Base-by-base conservation (phyloP, 192 early-diverging fungal species). In the Coemansia biformis region DNA sequence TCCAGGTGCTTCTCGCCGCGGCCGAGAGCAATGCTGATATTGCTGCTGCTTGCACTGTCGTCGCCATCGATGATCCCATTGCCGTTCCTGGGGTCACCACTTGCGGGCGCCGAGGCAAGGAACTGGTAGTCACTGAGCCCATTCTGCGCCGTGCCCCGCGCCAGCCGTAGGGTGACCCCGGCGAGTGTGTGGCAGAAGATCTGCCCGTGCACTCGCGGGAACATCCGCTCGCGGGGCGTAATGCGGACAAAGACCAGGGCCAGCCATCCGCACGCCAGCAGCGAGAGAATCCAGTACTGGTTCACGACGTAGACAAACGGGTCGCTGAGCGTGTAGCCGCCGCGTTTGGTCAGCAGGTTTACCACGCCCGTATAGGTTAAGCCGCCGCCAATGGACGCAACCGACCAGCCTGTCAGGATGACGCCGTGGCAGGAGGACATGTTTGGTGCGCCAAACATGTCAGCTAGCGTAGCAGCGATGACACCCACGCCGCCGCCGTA, bases 391-490 rank as follows among this genome's bases (percentile, higher is more conserved):
- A 89, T 81, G n/a, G 81, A 83, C 4, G 77, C 85, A 23, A 81
- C 67, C 11, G 87, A 84, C 85, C 87, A 89, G 2, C 84, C 84
- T 0, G 83, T 86, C 22, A 89, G 75, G 21, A 87, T 86, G 22
- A 89, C 69, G 7, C 87, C 87, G 48, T 89, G 85, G 28, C 82
- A 80, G 0, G 81, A 76, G 0, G 83, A 79, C 58, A 85, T 81
- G 66, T 89, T 89, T 19, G 81, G 71, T n/a, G 81, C 77, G n/a
- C 84, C 84, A 62, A 89, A 89, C 80, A 85, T 83, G 50, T 89
- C 87, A 11, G 83, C 78, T 24, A 89, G 55, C 55, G 83, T 85
- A 8, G 85, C 84, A 1, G 85, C 84, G 48, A 89, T 85, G 51
- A 83, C 77, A 19, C 85, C 83, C 30, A 89, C 86, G 8, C 87